Evolutionary conservation across 106 monocot species (phyloP), one percentile per base, ranked within the genome.

Genomic region (Allium cepa): DNA sequence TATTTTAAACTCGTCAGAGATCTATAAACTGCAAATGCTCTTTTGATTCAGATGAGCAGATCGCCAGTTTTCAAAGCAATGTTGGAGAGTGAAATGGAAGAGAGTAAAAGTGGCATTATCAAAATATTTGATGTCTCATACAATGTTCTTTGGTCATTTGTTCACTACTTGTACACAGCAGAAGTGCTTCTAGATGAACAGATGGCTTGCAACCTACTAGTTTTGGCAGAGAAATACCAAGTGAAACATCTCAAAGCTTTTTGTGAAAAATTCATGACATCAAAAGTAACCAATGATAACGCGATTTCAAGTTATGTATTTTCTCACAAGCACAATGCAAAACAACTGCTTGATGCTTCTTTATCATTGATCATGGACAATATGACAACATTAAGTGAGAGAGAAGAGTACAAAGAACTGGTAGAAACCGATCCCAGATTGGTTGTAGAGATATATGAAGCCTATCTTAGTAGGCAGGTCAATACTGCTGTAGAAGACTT

Each of bases 31-130:
- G 12, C 26, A 17, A 60, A 17, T 27, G 16, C 16, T 49, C 53
- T 26, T 18, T 26, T 66, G 91, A 47, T 67, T 63, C 79, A 97
- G 97, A 79, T 89, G 51, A 92, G 84, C 79, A 71, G 97, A 51
- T 97, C 92, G 3, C 92, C 97, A 3, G 92, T 92, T 11, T 97
- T 97, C 56, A 92, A 72, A 70, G 97, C 97, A 26, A 97, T 97
- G 92, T 70, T 97, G 55, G 97, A 88, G 57, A 92, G 71, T 53
- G 91, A 88, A 58, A 96, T 96, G 96, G 88, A 84, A 64, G 92
- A 97, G 72, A 92, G 86, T 60, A 63, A 84, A 52, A 97, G 92
- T 14, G 92, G 97, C 47, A 70, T 77, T 49, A 97, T 97, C 17
- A 97, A 80, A 61, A 92, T 97, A 47, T 56, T 61, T 7, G 92